A percentile compares a stretch with the other conserved stretches of the same genome.
phyloP scores from a whole-genome alignment of 441 rosid species.

The Jatropha multifida region DNA sequence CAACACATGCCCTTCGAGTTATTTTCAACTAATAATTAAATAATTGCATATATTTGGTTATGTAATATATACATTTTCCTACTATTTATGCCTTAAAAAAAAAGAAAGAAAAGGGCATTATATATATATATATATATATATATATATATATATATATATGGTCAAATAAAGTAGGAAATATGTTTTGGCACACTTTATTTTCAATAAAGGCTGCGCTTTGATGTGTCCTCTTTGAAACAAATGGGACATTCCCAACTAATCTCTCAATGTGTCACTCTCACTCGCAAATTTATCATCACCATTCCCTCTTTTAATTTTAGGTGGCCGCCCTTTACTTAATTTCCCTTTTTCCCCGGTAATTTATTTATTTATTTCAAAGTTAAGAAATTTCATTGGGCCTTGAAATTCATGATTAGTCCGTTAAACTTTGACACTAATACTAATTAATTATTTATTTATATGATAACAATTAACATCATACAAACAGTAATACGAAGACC shows the following conservation, averaged over 20 bases:
- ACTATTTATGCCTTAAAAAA: no score
- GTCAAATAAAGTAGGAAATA: constrained; percentile 3
- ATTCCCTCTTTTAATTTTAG: no score
- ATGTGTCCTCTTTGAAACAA: neutral
- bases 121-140: neutral
- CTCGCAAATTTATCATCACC: no score
- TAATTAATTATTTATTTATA: no score
- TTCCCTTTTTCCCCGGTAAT: neutral
- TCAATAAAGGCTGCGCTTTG: constrained; percentile 19
- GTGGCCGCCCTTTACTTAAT: constrained; percentile 1
- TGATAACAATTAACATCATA: no score
- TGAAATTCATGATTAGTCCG: no score
- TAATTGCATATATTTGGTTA: no score
- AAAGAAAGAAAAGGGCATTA: no score
- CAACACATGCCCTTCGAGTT: neutral
- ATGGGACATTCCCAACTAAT: constrained; percentile 5
- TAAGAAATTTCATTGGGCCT: no score
- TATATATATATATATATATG: neutral
- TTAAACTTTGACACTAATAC: no score
- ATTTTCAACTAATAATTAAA: neutral
- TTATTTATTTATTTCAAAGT: no score
- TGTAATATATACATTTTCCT: no score
- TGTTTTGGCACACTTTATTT: neutral
- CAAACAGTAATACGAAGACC: neutral
- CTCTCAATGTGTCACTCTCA: neutral